Percentiles rank a stretch among this genome's conserved stretches.
These are phyloP conservation scores for Trichophyton verrucosum DNA, from an alignment of 2,329 filamentous ascomycete species.

Conservation along the genomic window DNA sequence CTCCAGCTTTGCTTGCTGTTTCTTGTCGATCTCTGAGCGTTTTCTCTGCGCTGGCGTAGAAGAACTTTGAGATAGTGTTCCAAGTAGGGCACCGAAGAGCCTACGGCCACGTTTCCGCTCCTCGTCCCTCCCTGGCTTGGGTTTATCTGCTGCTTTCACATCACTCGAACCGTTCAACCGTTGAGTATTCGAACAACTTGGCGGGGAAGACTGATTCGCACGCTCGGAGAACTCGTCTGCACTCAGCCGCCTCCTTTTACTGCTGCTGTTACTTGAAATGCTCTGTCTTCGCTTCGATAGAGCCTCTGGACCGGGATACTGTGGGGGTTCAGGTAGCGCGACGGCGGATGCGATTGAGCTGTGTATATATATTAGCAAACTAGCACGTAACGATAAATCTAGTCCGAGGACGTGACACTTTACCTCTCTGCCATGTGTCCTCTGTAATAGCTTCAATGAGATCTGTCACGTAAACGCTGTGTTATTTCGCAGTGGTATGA, in stretches of 20 bases:
- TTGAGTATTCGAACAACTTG: not conserved
- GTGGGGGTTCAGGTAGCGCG: constrained; percentile 37
- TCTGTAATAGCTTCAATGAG: not conserved
- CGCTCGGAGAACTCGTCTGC: constrained; percentile 18
- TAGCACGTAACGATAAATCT: not conserved
- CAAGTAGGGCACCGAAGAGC: constrained; percentile 71
- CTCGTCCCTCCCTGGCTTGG: constrained; percentile 42
- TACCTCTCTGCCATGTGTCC: not conserved
- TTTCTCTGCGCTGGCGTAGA: constrained; percentile 52
- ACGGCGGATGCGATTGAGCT: constrained; percentile 43
- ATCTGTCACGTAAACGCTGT: not conserved
- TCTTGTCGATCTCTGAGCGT: constrained; percentile 68
- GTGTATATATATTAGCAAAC: not conserved
- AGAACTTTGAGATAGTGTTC: constrained; percentile 62
- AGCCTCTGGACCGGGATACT: constrained; percentile 21
- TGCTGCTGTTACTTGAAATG: constrained; percentile 30
- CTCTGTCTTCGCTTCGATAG: constrained; percentile 43
- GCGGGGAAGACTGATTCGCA: constrained; percentile 18
- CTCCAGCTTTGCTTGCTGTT: constrained; percentile 63
- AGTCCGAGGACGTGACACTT: not conserved
- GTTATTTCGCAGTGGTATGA: not conserved
- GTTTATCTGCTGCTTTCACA: constrained; percentile 11
- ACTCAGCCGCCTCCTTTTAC: constrained; percentile 43
- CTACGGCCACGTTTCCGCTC: constrained; percentile 77
- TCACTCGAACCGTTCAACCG: not conserved